These are phyloP conservation scores for Rhizophagus clarus DNA, from an alignment of 192 early-diverging fungal genomes.

Conservation along the genomic window DNA sequence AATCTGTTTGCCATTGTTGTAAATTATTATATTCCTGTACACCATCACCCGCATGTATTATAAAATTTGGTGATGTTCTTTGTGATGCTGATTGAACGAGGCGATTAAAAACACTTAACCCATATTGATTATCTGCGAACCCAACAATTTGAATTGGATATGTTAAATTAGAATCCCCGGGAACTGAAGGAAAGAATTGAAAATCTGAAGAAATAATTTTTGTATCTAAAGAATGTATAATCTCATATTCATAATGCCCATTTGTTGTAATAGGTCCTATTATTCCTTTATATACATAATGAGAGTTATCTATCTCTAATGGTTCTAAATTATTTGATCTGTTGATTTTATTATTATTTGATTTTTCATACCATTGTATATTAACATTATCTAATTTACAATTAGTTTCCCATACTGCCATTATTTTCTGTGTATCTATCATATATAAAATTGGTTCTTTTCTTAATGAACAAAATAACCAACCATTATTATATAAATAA, in stretches of 20 bases:
- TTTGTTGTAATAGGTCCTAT: constrained; percentile 35
- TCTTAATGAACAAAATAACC: constrained; percentile 50
- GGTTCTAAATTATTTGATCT: constrained; percentile 27
- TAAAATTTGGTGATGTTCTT: constrained; percentile 47
- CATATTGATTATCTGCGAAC: constrained; percentile 54
- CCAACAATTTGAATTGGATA: constrained; percentile 42
- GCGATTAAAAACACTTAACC: constrained; percentile 44
- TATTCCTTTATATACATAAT: constrained; percentile 42
- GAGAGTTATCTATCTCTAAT: constrained; percentile 35
- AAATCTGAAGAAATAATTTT: constrained; percentile 5
- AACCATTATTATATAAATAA: constrained; percentile 48
- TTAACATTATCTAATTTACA: constrained; percentile 52
- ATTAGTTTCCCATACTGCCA: constrained; percentile 61
- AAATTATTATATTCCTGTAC: constrained; percentile 60
- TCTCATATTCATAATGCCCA: constrained; percentile 34
- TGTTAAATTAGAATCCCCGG: constrained; percentile 31
- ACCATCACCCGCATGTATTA: constrained; percentile 73
- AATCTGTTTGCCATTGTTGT: constrained; percentile 72
- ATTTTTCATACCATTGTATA: constrained; percentile 38
- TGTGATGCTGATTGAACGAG: constrained; percentile 36
- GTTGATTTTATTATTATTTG: neutral
- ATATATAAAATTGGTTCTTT: constrained; percentile 59
- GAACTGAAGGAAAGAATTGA: constrained; percentile 1
- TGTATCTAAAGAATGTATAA: constrained; percentile 12
- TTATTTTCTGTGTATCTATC: constrained; percentile 45